Evolutionary conservation across 2,329 filamentous ascomycete genomes (phyloP).

Genomic region (Aspergillus sp.): DNA sequence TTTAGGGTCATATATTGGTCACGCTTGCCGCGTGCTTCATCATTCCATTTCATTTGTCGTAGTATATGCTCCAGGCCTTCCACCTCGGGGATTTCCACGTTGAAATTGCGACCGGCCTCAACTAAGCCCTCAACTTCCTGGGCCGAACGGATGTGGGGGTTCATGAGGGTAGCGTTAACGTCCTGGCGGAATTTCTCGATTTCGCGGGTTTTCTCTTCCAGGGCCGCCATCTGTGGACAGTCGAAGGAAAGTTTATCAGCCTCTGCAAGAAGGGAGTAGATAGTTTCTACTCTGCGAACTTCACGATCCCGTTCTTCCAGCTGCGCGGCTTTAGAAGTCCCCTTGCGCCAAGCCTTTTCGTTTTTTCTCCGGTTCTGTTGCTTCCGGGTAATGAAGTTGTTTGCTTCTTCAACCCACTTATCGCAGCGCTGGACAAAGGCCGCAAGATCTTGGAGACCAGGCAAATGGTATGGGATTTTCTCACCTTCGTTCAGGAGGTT

Average conservation of each 20-base stretch:
- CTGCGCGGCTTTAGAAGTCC: constrained; percentile 65
- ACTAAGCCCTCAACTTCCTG: constrained; percentile 81
- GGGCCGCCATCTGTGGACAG: constrained; percentile 77
- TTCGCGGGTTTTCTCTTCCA: constrained; percentile 76
- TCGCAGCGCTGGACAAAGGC: constrained; percentile 94
- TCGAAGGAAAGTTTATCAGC: constrained; percentile 88
- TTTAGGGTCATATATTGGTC: constrained; percentile 63
- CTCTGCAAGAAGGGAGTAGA: constrained; percentile 73
- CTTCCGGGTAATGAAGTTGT: constrained; percentile 92
- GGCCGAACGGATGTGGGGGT: constrained; percentile 56
- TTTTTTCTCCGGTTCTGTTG: constrained; percentile 95
- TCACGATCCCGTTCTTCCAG: constrained; percentile 78
- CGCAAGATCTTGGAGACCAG: constrained; percentile 72
- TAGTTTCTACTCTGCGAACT: constrained; percentile 79
- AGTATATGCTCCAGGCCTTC: constrained; percentile 73
- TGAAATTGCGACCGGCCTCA: constrained; percentile 83
- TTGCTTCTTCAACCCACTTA: constrained; percentile 96
- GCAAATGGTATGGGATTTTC: constrained; percentile 84
- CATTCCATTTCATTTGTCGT: constrained; percentile 82
- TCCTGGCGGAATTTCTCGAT: constrained; percentile 79
- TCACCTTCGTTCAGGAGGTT: constrained; percentile 86
- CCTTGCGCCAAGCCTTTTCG: constrained; percentile 76
- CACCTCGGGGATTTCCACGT: constrained; percentile 84
- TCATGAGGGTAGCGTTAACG: constrained; percentile 63
- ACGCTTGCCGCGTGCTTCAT: constrained; percentile 63